These are phyloP conservation scores for Niveomyces coronatus DNA, from an alignment of 2,329 filamentous ascomycete species.

Conservation along the genomic window DNA sequence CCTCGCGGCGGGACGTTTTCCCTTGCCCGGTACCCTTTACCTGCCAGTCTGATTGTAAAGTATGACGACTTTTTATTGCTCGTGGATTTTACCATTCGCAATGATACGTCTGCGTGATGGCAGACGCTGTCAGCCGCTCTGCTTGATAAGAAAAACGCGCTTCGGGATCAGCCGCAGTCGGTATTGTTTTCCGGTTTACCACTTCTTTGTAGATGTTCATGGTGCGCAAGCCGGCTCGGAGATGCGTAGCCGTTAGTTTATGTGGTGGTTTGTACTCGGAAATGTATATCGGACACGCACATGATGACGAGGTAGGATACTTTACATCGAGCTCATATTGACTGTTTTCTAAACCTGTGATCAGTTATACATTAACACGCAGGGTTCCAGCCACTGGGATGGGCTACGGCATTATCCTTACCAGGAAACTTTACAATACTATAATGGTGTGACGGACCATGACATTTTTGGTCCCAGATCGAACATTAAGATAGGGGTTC, in stretches of 20 bases:
- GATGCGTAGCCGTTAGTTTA: conserved; percentile 31
- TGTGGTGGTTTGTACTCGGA: conserved; percentile 37
- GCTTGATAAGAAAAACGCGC: conserved; percentile 25
- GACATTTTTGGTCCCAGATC: conserved; percentile 23
- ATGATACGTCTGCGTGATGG: conserved; percentile 36
- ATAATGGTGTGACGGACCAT: conserved; percentile 27
- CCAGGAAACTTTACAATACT: conserved; percentile 25
- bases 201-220: conserved; percentile 33
- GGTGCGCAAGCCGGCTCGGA: conserved; percentile 29
- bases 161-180: conserved; percentile 16
- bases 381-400: conserved; percentile 30
- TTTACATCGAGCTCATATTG: no score
- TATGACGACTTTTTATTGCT: no score
- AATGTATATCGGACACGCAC: conserved; percentile 22
- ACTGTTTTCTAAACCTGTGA: no score
- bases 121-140: conserved; percentile 28
- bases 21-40: no score
- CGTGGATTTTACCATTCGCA: no score
- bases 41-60: no score
- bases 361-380: no score
- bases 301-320: no score
- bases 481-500: no score
- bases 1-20: no score
- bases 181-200: conserved; percentile 17
- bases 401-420: conserved; percentile 28